These are phyloP conservation scores for Paramecium sonneborni DNA, from an alignment of 73 alveolate species.

Conservation along the genomic window DNA sequence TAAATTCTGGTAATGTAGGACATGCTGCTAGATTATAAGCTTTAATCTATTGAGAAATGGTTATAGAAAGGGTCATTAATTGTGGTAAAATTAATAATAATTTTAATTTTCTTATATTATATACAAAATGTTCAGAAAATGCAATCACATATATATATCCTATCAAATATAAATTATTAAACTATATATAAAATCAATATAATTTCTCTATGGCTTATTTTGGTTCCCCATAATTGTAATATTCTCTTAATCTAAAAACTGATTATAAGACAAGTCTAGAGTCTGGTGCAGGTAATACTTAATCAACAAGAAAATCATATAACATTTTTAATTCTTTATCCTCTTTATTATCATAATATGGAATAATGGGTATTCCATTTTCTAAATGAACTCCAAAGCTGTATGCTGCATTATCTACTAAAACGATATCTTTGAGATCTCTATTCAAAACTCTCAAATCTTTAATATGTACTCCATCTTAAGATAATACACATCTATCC, in stretches of 20 bases:
- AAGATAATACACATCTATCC: slow-evolving; percentile 72
- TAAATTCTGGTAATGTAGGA: slow-evolving; percentile 76
- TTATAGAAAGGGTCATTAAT: slow-evolving; percentile 16
- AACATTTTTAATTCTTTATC: slow-evolving; percentile 75
- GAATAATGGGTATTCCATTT: slow-evolving; percentile 93
- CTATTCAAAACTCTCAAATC: slow-evolving; percentile 75
- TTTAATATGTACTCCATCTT: slow-evolving; percentile 76
- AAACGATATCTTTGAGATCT: slow-evolving; percentile 73
- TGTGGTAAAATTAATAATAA: neutral
- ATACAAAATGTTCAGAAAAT: neutral
- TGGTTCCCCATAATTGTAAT: neutral
- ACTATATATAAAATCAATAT: neutral
- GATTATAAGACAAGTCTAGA: neutral
- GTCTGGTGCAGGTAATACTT: slow-evolving; percentile 17
- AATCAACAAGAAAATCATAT: slow-evolving; percentile 19
- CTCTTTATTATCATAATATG: slow-evolving; percentile 86
- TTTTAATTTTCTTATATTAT: neutral
- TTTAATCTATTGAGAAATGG: slow-evolving; percentile 56
- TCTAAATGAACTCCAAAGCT: slow-evolving; percentile 85
- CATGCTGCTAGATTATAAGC: slow-evolving; percentile 79
- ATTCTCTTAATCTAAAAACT: neutral
- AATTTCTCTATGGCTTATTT: slow-evolving; percentile 35
- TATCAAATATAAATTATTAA: neutral
- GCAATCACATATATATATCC: neutral
- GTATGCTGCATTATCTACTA: slow-evolving; percentile 88